Base-by-base conservation (phyloP, 768 basidiomycete species). In the Leucosporidium creatinivorum region DNA sequence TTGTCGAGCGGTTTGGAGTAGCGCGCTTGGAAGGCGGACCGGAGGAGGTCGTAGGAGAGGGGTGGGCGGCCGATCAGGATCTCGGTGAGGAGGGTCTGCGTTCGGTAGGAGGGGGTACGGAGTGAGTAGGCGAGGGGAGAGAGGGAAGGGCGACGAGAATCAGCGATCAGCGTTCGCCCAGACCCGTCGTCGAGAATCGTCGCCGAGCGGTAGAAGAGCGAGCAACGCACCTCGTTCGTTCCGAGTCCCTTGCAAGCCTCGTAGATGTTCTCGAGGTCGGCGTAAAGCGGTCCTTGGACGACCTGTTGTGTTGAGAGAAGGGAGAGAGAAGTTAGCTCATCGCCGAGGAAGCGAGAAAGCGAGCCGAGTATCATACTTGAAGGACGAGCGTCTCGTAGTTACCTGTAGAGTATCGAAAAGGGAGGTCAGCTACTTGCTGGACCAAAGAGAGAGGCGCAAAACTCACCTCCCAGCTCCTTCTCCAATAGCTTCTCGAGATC, bases 1-100 rank as follows among this genome's bases (percentile, higher is more conserved):
- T 50, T 3, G 28, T 71, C 61, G 21, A 75, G 54, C 25, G 65
- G 58, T 48, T 67, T 65, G 30, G 19, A 23, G 48, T 64, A 47
- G 66, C 64, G 25, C 0, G 65, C 62, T 23, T 58, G 47, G 65
- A 67, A 75, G 23, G 67, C 67, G 1, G 63, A 31, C 48, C 70
- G 69, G 58, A 75, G 68, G 28, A 70, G 58, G 4, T 51, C 36
- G 33, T 80, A 77, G 68, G 80, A 79, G 50, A 76, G 68, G 62
- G 80, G 79, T 5, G 76, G 74, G 56, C 80, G 67, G 7, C 75
- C 70, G 33, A 79, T 71, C 25, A 80, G 57, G 49, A 80, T 30
- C 62, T 79, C 79, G 58, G 73, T 79, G 23, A 80, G 72, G 6
- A 80, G 69, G 61, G 74, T 75, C 62, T 79, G 57, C 21, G 31